A percentile compares a stretch with the other conserved stretches of the same genome.
phyloP scores from a whole-genome alignment of 257 asterid species.

The Linaria vulgaris region DNA sequence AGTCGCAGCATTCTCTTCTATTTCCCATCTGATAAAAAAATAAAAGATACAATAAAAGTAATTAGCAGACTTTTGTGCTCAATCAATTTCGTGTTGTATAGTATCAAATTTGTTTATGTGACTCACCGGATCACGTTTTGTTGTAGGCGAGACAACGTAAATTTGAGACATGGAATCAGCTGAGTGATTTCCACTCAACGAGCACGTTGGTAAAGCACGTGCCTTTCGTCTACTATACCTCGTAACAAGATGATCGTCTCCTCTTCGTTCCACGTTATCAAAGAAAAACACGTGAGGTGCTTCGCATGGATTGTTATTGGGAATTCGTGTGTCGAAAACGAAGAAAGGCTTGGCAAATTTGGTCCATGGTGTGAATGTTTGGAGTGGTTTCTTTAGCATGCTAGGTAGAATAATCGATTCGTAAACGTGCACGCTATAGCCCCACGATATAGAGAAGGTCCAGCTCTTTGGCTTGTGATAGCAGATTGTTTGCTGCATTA shows the following conservation, averaged over 20 bases:
- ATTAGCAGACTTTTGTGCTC: no score
- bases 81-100: no score
- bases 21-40: conserved; percentile 27
- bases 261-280: conserved; percentile 12
- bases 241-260: conserved; percentile 16
- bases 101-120: no score
- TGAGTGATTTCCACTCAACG: conserved; percentile 28
- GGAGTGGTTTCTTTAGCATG: conserved; percentile 30
- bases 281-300: conserved; percentile 26
- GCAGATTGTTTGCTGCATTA: conserved; percentile 40
- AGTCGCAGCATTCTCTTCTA: conserved; percentile 43
- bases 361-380: conserved; percentile 42
- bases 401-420: conserved; percentile 32
- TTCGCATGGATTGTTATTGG: conserved; percentile 29
- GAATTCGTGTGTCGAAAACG: conserved; percentile 38
- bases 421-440: conserved; percentile 36
- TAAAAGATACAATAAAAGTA: neutral
- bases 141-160: conserved; percentile 30
- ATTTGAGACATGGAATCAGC: conserved; percentile 34
- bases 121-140: conserved; percentile 37
- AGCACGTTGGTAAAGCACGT: conserved; percentile 26
- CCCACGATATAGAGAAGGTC: conserved; percentile 44
- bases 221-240: conserved; percentile 21
- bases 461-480: conserved; percentile 29
- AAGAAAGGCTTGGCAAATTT: conserved; percentile 24